phyloP scores from a whole-genome alignment of 768 basidiomycete genomes.

The Calocybe indica region DNA sequence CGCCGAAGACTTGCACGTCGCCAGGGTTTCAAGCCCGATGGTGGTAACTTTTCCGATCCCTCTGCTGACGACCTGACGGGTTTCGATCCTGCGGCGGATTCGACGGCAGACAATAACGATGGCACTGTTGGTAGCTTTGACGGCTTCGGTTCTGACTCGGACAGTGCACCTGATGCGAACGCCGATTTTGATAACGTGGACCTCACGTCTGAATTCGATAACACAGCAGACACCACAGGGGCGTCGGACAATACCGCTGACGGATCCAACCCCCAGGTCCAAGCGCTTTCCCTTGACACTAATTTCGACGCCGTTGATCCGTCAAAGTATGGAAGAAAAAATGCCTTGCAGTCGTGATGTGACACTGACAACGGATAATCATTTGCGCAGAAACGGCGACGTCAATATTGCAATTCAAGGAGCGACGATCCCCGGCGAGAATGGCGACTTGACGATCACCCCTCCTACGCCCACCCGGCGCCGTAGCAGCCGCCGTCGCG shows the following conservation, averaged over 20 bases:
- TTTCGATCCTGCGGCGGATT: too few relatives aligned
- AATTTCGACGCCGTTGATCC: conserved; percentile 26
- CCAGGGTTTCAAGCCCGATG: too few relatives aligned
- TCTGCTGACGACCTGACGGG: too few relatives aligned
- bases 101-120: too few relatives aligned
- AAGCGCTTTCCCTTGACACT: conserved; percentile 34
- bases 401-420: conserved; percentile 27
- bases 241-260: conserved; percentile 6
- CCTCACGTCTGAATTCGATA: too few relatives aligned
- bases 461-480: conserved; percentile 27
- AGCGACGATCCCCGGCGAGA: conserved; percentile 25
- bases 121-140: too few relatives aligned
- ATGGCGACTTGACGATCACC: conserved; percentile 14
- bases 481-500: conserved; percentile 13
- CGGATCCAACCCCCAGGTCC: conserved; percentile 27
- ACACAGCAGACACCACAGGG: too few relatives aligned
- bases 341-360: neutral
- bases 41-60: too few relatives aligned
- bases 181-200: too few relatives aligned
- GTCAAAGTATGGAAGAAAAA: conserved; percentile 10
- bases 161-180: too few relatives aligned
- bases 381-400: neutral
- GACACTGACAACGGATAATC: neutral
- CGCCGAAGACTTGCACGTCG: conserved; percentile 22
- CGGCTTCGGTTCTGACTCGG: too few relatives aligned